Base-by-base conservation (phyloP, 129 eudicot genomes). In the Chrysanthemum seticuspe region DNA sequence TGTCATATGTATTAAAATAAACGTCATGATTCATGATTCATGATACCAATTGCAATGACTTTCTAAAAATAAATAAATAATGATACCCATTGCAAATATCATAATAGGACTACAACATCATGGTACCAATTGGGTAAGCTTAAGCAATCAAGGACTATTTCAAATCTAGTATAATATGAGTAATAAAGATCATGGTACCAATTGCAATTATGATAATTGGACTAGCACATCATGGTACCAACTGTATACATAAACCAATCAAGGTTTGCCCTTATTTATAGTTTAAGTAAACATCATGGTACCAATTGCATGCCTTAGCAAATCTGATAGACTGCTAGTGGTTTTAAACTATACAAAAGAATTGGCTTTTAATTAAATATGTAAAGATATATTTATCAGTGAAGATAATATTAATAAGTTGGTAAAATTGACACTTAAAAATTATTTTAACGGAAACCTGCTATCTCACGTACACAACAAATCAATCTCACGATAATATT, bases 301-400 rank as follows among this genome's bases (percentile, higher is more conserved):
- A 68, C 29, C 73, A 68, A 45, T 76, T 72, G 78, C 78, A 72
- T 27, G 65, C 68, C 45, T 71, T 56, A 16, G 29, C 10, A 34
- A 57, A 70, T n/a, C 10, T 34, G 34, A 29, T 70, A 50, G 25
- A 51, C 23, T 53, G 25, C 54, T 14, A 25, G 49, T 51, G 7
- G n/a, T 0, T 55, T 70, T 70, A 54, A 12, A 18, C 40, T 71
- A 18, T 29, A 13, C 65, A 5, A 15, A 9, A 6, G 9, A 14
- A 9, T 19, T 50, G 7, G 4, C 49, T 53, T 1, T 4, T n/a
- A 53, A 31, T n/a, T 53, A 3, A 10, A 53, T 29, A 4, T 50
- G 52, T 40, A 0, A 40, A 52, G 9, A 51, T 51, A 25, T 51
- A 68, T 13, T 51, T 15, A 27, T 51, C 52, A 51, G 19, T 68